Evolutionary conservation across 495 filamentous ascomycete species (phyloP), one percentile per base, ranked within the genome.

Genomic region (Lentithecium fluviatile): DNA sequence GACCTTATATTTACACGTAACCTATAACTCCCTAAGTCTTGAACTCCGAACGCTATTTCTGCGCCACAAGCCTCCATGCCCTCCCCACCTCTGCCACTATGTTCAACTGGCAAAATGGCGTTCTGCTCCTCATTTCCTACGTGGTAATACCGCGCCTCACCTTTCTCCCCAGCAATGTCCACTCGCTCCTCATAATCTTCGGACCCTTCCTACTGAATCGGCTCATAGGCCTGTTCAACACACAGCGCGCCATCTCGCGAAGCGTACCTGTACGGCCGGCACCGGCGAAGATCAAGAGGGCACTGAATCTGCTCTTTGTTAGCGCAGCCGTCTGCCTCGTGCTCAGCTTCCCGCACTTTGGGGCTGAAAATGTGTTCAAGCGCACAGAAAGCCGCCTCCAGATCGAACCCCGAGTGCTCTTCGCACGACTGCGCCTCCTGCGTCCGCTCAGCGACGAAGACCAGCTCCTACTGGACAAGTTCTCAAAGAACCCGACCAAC

Each of bases 161-260:
- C 12, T 67, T 67, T 45, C 65, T 67, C 20, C 49, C 59, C 7
- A 67, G 45, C 19, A 40, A 25, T 6, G 20, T 60, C 10, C 65
- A 60, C 38, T 29, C 53, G 21, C 79, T 96, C 71, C 75, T 89
- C 67, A 79, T 95, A 72, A 85, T 94, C 77, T 88, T 97, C 73
- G 93, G 83, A 0, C 92, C 93, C n/a, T 75, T 94, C 53, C 72
- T 96, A 60, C 75, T 97, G 49, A 88, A 89, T 32, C 86, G 88
- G 51, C 73, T 82, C 49, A 77, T 96, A 60, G 74, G 74, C 57
- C 86, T 83, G 76, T 92, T 93, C 75, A 85, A 88, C 64, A 76
- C 77, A 38, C 56, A 83, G 1, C 82, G 83, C 65, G 72, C 78
- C 37, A 71, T 75, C 15, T 74, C 79, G 1, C 67, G 62, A 42